Conservation (phyloP, 371 early-diverging fungal genomes). For the Chytridium lagenaria region DNA sequence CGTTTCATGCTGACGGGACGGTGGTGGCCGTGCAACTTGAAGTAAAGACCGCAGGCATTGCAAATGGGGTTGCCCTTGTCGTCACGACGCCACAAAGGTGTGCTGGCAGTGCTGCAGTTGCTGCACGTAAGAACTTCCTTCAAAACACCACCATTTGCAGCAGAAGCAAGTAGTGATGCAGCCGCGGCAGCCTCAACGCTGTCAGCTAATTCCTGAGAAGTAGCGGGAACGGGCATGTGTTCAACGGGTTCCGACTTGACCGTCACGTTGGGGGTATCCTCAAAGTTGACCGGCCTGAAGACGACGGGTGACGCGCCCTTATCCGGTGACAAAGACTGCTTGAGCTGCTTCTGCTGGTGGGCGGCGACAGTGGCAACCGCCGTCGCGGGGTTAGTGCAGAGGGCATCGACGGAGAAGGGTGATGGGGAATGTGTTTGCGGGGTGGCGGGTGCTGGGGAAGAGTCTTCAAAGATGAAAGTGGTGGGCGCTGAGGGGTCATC, state of each 20-base stretch:
- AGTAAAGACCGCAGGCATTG: conserved; percentile 46
- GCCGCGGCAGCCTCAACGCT: background rate
- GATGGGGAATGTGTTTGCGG: too few relatives aligned
- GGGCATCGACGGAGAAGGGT: too few relatives aligned
- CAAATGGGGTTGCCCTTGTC: conserved; percentile 45
- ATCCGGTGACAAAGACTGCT: too few relatives aligned
- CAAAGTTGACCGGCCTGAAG: too few relatives aligned
- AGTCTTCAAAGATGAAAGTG: background rate
- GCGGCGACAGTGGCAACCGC: too few relatives aligned
- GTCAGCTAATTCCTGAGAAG: background rate
- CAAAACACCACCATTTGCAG: background rate
- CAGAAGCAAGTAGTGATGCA: background rate
- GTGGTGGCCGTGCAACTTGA: conserved; percentile 30
- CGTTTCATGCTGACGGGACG: conserved; percentile 7
- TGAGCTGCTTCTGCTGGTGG: too few relatives aligned
- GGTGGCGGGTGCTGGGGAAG: too few relatives aligned
- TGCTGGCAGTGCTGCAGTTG: conserved; percentile 81
- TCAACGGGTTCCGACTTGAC: too few relatives aligned
- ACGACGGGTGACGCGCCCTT: too few relatives aligned
- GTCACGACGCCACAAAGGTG: conserved; percentile 90
- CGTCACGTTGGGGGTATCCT: too few relatives aligned
- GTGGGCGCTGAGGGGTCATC: background rate
- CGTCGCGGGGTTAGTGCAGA: too few relatives aligned
- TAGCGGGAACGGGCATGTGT: too few relatives aligned
- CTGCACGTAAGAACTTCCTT: conserved; percentile 58